Evolutionary conservation across 1,139 yeast genomes (phyloP), one percentile per base, ranked within the genome.

Genomic region (Yamadazyma songkhlaensis): DNA sequence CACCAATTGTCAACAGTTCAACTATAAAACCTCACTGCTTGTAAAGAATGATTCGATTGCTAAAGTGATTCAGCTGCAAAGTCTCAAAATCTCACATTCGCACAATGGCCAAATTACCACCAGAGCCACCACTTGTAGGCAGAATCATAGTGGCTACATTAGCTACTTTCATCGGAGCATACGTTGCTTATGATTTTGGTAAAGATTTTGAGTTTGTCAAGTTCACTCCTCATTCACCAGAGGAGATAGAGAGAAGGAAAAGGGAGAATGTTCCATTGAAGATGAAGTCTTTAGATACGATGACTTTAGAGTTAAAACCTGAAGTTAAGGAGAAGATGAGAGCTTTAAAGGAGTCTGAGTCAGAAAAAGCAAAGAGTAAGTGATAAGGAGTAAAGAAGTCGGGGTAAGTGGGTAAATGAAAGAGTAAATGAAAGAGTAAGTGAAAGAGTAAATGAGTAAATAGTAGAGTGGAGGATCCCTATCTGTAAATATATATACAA

Each of bases 281-380:
- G 15, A 59, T 70, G 50, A 60, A 50, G 33, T 55, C 60, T n/a
- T 46, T 59, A 37, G 73, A 69, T 11, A 53, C 64, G 2, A 46
- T 67, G 15, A 67, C 74, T 0, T 57, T 70, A 46, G 70, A 69
- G 25, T 69, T 66, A 41, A 70, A 67, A 2, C 73, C 73, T 0
- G 75, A 71, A 43, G 76, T 74, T 4, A 66, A 67, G 44, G 63
- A 59, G 39, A 47, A 67, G 32, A 47, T 64, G 34, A 46, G 43
- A 36, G 50, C 49, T 42, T 35, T 55, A 25, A 40, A 59, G 9
- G 59, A 54, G 37, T 57, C 57, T 40, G 43, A 53, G 24, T 44
- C 48, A 13, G 37, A 24, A 25, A 8, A 32, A 23, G 17, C 25
- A 9, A 13, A 20, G 8, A 13, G 9, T 2, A 22, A 14, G 22